Evolutionary conservation across 2,329 filamentous ascomycete genomes (phyloP).

Genomic region (Fusarium bulbicola): DNA sequence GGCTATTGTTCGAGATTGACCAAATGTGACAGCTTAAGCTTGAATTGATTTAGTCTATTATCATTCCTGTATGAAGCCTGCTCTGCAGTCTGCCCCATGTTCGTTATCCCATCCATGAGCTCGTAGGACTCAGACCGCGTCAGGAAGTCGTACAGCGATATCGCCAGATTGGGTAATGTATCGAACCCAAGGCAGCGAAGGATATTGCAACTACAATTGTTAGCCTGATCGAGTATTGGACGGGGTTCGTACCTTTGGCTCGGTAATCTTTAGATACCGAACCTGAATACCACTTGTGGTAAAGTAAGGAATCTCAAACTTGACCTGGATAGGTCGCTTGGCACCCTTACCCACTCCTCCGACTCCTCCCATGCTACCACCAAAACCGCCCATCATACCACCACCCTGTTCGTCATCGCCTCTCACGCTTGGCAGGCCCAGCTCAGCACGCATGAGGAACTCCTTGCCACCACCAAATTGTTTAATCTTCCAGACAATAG

Average conservation of each 20-base stretch:
- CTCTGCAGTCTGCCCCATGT: conserved; percentile 29
- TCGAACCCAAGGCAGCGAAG: conserved; percentile 94
- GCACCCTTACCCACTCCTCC: conserved; percentile 79
- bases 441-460: conserved; percentile 96
- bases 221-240: not conserved
- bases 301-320: conserved; percentile 99
- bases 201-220: conserved; percentile 84
- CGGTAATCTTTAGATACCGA: conserved; percentile 97
- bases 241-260: conserved; percentile 84
- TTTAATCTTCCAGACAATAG: conserved; percentile 99
- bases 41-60: conserved; percentile 40
- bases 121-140: conserved; percentile 69
- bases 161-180: conserved; percentile 99
- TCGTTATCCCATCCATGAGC: conserved; percentile 21
- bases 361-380: conserved; percentile 94
- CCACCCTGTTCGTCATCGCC: conserved; percentile 96
- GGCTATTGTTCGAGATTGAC: conserved; percentile 39
- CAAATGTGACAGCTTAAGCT: not conserved
- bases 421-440: conserved; percentile 91
- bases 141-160: conserved; percentile 94
- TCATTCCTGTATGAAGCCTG: conserved; percentile 38
- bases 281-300: conserved; percentile 99
- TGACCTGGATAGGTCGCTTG: conserved; percentile 97
- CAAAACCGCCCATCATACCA: conserved; percentile 97
- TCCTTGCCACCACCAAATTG: conserved; percentile 99